phyloP scores from a whole-genome alignment of 1,139 yeast genomes.

The Williopsis jadinii region DNA sequence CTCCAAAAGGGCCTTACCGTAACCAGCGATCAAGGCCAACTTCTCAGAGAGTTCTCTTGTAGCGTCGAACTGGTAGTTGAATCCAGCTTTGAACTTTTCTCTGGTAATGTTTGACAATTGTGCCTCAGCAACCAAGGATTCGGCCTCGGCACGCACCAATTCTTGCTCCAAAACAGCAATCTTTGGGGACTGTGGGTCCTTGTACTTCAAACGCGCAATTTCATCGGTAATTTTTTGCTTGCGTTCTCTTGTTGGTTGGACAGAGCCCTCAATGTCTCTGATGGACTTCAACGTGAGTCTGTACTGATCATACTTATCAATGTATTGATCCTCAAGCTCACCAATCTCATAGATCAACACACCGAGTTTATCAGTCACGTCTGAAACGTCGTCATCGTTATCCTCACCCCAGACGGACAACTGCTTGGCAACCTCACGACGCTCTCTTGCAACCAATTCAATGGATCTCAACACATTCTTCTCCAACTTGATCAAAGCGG shows the following conservation, averaged over 20 bases:
- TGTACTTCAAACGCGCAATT: slow-evolving; percentile 75
- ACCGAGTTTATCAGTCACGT: slow-evolving; percentile 81
- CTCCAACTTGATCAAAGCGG: slow-evolving; percentile 74
- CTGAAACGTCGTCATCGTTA: slow-evolving; percentile 79
- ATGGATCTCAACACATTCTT: slow-evolving; percentile 74
- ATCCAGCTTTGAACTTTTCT: slow-evolving; percentile 81
- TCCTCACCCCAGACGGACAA: slow-evolving; percentile 80
- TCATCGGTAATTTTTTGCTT: slow-evolving; percentile 80
- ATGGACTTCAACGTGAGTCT: slow-evolving; percentile 75
- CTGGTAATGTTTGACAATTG: slow-evolving; percentile 83
- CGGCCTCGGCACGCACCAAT: slow-evolving; percentile 86
- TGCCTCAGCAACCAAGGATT: slow-evolving; percentile 84
- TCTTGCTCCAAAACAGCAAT: slow-evolving; percentile 80
- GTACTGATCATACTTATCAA: slow-evolving; percentile 81
- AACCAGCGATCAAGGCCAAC: slow-evolving; percentile 80
- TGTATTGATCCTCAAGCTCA: slow-evolving; percentile 82
- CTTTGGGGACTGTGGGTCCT: slow-evolving; percentile 80
- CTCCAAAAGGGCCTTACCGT: slow-evolving; percentile 81
- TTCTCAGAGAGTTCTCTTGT: slow-evolving; percentile 79
- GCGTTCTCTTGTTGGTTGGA: slow-evolving; percentile 82
- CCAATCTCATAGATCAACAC: slow-evolving; percentile 77
- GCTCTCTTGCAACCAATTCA: slow-evolving; percentile 71
- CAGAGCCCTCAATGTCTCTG: slow-evolving; percentile 81
- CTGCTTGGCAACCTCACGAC: slow-evolving; percentile 80
- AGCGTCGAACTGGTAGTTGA: slow-evolving; percentile 78